Base-by-base conservation (phyloP, 208 protist species). In the Acanthamoeba lenticulata region DNA sequence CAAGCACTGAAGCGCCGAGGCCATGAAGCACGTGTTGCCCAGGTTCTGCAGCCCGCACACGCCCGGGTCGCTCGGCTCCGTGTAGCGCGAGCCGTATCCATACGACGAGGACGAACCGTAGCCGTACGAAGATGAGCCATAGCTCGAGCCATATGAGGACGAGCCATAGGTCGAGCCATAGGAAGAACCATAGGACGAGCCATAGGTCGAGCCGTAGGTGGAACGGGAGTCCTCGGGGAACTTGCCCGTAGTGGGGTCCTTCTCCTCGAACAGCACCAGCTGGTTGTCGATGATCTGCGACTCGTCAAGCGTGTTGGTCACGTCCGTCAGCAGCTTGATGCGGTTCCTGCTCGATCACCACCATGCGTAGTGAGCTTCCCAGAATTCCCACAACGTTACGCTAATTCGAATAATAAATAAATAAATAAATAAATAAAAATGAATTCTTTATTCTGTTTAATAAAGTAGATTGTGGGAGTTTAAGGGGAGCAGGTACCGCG, bases 21-120 rank as follows among this genome's bases (percentile, higher is more conserved):
- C 99, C 96, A 99, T 98, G 94, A 99, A 99, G 95, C 99, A 99
- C n/a, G 98, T 99, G 94, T 99, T 99, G 79, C 97, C 97, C 3
- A 99, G 95, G 95, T 99, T 99, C 62, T 95, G 21, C 19, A 99
- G 95, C 0, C 98, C 98, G 47, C 57, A 74, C 29, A 93, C 89
- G 38, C 89, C 89, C 13, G 62, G 83, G 36, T 90, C 65, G n/a
- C 89, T 62, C 27, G 89, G 47, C 29, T 93, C 89, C 27, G 3
- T 72, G 34, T 72, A 93, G 29, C 45, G 65, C 0, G 89, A 93
- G 19, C 9, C 27, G 36, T 52, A 93, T 55, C 40, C 52, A 9
- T 62, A 72, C 11, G 32, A 55, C 15, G n/a, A 93, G 9, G 44
- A 38, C 17, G 27, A 34, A 29, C 40, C 85, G 19, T 62, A 72